Evolutionary conservation across 169 alveolate genomes (phyloP).

Genomic region (Plasmodium gaboni): DNA sequence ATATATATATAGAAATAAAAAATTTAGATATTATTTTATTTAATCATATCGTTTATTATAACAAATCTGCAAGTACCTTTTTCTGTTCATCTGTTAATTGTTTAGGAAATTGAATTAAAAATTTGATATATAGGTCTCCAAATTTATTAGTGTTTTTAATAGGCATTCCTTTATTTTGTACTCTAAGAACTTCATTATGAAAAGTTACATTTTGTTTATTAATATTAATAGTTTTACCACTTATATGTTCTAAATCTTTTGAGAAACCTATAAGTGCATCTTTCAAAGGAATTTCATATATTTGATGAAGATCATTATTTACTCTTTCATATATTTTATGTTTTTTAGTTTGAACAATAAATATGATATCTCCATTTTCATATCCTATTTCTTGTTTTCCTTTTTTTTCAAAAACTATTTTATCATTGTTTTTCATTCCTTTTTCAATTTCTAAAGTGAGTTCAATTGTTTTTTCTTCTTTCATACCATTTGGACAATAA

Average conservation of each 20-base stretch:
- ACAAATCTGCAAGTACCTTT: slow-evolving; percentile 79
- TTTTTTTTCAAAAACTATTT: slow-evolving; percentile 86
- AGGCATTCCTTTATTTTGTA: slow-evolving; percentile 88
- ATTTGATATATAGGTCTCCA: slow-evolving; percentile 86
- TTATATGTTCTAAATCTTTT: slow-evolving; percentile 83
- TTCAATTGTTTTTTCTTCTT: slow-evolving; percentile 78
- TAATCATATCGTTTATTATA: not conserved
- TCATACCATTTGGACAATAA: slow-evolving; percentile 66
- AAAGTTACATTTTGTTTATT: slow-evolving; percentile 86
- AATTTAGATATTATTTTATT: not conserved
- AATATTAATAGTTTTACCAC: slow-evolving; percentile 80
- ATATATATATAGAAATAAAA: not conserved
- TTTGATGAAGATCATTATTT: slow-evolving; percentile 86
- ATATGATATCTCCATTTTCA: slow-evolving; percentile 86
- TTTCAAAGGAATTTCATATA: slow-evolving; percentile 83
- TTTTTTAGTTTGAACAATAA: slow-evolving; percentile 81
- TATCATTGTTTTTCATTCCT: slow-evolving; percentile 85
- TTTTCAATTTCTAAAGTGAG: slow-evolving; percentile 78
- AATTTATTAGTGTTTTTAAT: slow-evolving; percentile 76
- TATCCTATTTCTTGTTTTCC: slow-evolving; percentile 88
- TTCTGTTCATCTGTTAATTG: slow-evolving; percentile 81
- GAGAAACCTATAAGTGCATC: slow-evolving; percentile 88
- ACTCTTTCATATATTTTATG: slow-evolving; percentile 83
- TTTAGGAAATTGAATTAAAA: slow-evolving; percentile 85
- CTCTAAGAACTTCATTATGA: slow-evolving; percentile 83